Conservation (phyloP, 768 basidiomycete species). For the Hirschioporus abietinus region DNA sequence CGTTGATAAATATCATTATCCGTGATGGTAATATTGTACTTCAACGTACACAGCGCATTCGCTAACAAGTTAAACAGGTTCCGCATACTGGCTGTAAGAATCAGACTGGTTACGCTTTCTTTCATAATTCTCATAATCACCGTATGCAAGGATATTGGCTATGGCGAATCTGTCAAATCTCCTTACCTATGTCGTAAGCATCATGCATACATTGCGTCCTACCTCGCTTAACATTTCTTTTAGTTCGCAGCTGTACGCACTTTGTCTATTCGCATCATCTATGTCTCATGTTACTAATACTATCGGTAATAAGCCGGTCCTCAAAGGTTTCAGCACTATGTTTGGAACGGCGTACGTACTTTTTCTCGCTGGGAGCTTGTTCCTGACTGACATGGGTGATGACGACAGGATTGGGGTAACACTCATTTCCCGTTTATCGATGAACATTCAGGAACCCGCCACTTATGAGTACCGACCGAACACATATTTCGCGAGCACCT, state of each 20-base stretch:
- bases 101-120: neutral
- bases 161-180: constrained; percentile 3
- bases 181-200: neutral
- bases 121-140: neutral
- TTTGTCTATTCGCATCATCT: neutral
- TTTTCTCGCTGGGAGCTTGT: neutral
- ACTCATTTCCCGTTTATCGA: neutral
- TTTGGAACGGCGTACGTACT: neutral
- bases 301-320: neutral
- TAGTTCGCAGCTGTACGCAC: neutral
- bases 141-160: neutral
- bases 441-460: neutral
- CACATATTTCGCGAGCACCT: neutral
- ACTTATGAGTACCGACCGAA: neutral
- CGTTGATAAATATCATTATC: neutral
- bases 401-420: neutral
- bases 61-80: neutral
- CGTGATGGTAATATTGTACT: neutral
- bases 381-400: neutral
- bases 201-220: neutral
- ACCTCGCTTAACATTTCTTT: neutral
- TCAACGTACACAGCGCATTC: neutral
- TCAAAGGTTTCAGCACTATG: neutral
- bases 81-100: neutral
- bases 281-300: neutral